phyloP scores from a whole-genome alignment of 495 filamentous ascomycete genomes.

The Penicillium lagena region DNA sequence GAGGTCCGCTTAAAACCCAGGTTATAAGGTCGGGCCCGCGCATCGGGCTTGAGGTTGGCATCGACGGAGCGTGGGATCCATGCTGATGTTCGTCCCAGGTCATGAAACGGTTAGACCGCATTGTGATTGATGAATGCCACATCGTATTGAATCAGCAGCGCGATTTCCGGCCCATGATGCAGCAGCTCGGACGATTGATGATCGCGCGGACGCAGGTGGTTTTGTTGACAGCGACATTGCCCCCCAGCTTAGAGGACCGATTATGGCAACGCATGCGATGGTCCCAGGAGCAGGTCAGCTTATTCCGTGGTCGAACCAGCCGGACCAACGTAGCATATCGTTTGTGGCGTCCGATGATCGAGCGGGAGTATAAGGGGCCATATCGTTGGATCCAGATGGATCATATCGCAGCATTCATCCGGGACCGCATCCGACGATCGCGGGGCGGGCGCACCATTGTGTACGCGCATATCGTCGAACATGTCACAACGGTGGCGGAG shows the following conservation, averaged over 20 bases:
- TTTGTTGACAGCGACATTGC: slow-evolving; percentile 17
- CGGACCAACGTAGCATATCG: neutral
- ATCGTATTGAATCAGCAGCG: slow-evolving; percentile 9
- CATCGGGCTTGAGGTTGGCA: no score
- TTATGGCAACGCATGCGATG: neutral
- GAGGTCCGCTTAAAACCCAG: no score
- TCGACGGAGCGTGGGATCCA: no score
- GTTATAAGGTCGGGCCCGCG: no score
- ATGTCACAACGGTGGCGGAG: neutral
- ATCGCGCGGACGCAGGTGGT: slow-evolving; percentile 8
- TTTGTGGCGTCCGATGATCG: neutral
- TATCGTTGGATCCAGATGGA: neutral
- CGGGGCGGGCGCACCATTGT: slow-evolving; percentile 4
- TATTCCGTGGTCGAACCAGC: neutral
- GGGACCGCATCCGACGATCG: neutral
- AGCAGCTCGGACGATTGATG: slow-evolving; percentile 6
- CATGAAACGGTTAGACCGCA: slow-evolving; percentile 8
- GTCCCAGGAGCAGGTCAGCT: neutral
- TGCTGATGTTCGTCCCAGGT: no score
- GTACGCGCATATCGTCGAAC: neutral
- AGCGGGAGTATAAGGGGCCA: neutral
- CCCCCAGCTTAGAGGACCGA: slow-evolving; percentile 2
- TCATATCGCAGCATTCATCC: no score
- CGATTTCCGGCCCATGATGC: slow-evolving; percentile 5
- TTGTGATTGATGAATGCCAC: slow-evolving; percentile 17